Base-by-base conservation (phyloP, 2,329 filamentous ascomycete species). In the Botrytis fragariae region DNA sequence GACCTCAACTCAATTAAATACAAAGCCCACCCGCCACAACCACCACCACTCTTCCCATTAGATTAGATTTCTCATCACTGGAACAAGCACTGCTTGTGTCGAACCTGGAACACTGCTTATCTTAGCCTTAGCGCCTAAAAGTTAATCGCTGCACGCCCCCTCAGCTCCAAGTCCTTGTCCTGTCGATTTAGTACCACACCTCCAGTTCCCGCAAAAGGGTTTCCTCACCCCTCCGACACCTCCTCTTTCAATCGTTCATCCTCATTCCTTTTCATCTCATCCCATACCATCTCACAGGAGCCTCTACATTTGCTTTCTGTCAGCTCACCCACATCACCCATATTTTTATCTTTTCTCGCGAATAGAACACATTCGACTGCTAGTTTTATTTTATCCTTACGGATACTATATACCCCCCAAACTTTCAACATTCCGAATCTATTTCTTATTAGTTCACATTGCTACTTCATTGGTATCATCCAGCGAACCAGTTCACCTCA, bases 101-200 rank as follows among this genome's bases (percentile, higher is more conserved):
- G 18, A 65, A n/a, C 20, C 65, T 68, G 35, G 51, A 29, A 57
- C 65, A 68, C 44, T 64, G 73, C 74, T 75, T 75, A 75, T 75
- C 74, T 75, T 73, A 74, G 73, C 73, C 60, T 57, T 74, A 69
- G 74, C 73, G 74, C 73, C 73, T 68, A 72, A 67, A 45, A n/a
- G 62, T 67, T 68, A 71, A 75, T 74, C 69, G 54, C 45, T 71
- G 37, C 68, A 42, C 71, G 54, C 70, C 35, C 45, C 35, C 48
- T 59, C 62, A 57, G 35, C 61, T 45, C 48, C 25, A 25, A 42
- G 39, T 37, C 70, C 67, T 44, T 37, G 57, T 37, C 48, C 37
- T 59, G 51, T 67, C 64, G 45, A 54, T 54, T 54, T 32, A 25
- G 45, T 59, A 42, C 51, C 67, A 39, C 44, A 35, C 67, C 51